Conservation (phyloP, 148 eudicot species). For the Agrostemma githago region DNA sequence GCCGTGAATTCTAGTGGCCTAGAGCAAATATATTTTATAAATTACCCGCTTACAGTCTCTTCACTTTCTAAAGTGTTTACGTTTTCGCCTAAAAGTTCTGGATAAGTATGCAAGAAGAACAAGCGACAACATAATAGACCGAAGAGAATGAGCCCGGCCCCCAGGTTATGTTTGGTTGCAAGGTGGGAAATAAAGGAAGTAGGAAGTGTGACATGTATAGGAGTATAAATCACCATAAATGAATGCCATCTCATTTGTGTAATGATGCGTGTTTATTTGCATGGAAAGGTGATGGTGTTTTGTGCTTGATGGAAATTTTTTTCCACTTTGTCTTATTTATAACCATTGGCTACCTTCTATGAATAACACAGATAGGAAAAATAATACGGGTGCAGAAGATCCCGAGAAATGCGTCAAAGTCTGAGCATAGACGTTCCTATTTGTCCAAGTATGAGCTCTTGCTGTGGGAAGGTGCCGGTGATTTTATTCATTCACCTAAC, state of each 20-base stretch:
- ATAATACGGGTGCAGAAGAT: slow-evolving; percentile 64
- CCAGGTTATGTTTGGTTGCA: too few species aligned
- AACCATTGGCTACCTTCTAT: neutral
- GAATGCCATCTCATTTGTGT: neutral
- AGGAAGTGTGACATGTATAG: neutral
- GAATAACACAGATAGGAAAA: slow-evolving; percentile 50
- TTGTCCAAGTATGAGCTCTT: slow-evolving; percentile 54
- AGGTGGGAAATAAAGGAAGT: neutral
- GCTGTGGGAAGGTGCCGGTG: slow-evolving; percentile 60
- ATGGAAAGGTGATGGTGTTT: neutral
- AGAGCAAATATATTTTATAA: too few species aligned
- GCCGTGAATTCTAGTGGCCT: neutral
- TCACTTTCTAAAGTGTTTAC: too few species aligned
- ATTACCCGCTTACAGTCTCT: neutral
- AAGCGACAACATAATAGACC: neutral
- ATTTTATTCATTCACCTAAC: slow-evolving; percentile 48
- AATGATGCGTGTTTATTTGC: neutral
- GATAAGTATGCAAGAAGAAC: neutral
- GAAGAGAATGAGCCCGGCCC: too few species aligned
- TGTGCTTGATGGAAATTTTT: neutral
- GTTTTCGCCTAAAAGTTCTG: too few species aligned
- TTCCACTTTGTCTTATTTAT: neutral
- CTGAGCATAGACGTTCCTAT: slow-evolving; percentile 40
- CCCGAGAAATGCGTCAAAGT: slow-evolving; percentile 37
- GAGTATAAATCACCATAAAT: neutral